Conservation (phyloP, 2,329 filamentous ascomycete genomes). For the Epichloe aotearoae region DNA sequence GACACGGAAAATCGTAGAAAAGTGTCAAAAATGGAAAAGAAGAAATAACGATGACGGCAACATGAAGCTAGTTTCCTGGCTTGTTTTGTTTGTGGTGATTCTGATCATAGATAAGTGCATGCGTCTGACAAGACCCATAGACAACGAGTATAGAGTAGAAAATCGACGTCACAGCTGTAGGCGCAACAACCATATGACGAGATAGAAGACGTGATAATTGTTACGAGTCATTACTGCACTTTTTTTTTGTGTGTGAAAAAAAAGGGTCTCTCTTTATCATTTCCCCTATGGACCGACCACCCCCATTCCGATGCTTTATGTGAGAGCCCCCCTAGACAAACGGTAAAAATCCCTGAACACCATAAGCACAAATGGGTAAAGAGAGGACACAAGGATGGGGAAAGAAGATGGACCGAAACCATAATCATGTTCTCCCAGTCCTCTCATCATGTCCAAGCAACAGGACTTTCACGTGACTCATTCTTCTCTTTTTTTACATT, state of each 20-base stretch:
- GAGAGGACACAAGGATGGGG: background rate
- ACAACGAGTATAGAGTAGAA: too few species aligned
- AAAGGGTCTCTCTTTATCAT: background rate
- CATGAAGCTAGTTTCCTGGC: too few species aligned
- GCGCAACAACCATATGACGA: background rate
- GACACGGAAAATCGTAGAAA: too few species aligned
- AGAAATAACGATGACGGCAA: too few species aligned
- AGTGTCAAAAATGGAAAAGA: too few species aligned
- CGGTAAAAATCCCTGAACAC: background rate
- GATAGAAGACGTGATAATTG: background rate
- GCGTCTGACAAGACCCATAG: too few species aligned
- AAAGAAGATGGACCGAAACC: background rate
- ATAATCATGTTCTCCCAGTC: background rate
- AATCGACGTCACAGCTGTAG: too few species aligned
- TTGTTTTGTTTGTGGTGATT: too few species aligned
- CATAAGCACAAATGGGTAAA: background rate
- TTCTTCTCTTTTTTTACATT: background rate
- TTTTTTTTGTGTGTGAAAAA: background rate
- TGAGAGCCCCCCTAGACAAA: slow-evolving; percentile 1
- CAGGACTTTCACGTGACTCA: background rate
- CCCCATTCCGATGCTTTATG: background rate
- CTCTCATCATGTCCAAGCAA: background rate
- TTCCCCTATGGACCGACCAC: slow-evolving; percentile 1
- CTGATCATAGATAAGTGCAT: too few species aligned
- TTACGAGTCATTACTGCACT: background rate